phyloP scores from a whole-genome alignment of 2,329 filamentous ascomycete genomes.

The Penicillium sp. region DNA sequence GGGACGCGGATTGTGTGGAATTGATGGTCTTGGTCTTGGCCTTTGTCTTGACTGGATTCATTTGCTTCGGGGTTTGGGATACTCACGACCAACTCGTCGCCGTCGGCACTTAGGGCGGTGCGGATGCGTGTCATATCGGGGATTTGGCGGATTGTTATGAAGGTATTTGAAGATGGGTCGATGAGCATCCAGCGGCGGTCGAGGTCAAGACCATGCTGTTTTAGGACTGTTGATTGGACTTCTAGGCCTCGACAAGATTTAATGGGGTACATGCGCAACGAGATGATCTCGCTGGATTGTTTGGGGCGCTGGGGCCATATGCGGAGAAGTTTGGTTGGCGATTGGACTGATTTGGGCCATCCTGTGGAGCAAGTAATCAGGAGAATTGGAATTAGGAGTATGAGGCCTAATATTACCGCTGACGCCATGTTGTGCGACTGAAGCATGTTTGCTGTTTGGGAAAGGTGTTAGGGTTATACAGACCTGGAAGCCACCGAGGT shows the following conservation, averaged over 20 bases:
- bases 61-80: conserved; percentile 47
- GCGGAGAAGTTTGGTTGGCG: conserved; percentile 13
- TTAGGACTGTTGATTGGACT: conserved; percentile 52
- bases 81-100: conserved; percentile 45
- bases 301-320: conserved; percentile 17
- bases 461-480: neutral
- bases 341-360: conserved; percentile 17
- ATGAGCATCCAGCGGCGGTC: conserved; percentile 69
- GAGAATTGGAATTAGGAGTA: neutral
- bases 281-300: conserved; percentile 33
- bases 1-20: conserved; percentile 50
- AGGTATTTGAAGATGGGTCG: conserved; percentile 53
- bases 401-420: neutral
- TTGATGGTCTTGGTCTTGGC: neutral
- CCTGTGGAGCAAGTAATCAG: neutral
- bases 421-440: neutral
- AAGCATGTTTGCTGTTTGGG: conserved; percentile 1
- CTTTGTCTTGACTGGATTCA: conserved; percentile 2
- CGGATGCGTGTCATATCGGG: conserved; percentile 64
- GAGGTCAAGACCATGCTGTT: conserved; percentile 59
- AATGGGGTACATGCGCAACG: conserved; percentile 61
- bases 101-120: conserved; percentile 50
- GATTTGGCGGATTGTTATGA: conserved; percentile 63
- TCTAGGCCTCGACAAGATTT: conserved; percentile 66
- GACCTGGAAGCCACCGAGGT: neutral